These are phyloP conservation scores for Penicillium manginii DNA, from an alignment of 495 filamentous ascomycete genomes.

Conservation along the genomic window DNA sequence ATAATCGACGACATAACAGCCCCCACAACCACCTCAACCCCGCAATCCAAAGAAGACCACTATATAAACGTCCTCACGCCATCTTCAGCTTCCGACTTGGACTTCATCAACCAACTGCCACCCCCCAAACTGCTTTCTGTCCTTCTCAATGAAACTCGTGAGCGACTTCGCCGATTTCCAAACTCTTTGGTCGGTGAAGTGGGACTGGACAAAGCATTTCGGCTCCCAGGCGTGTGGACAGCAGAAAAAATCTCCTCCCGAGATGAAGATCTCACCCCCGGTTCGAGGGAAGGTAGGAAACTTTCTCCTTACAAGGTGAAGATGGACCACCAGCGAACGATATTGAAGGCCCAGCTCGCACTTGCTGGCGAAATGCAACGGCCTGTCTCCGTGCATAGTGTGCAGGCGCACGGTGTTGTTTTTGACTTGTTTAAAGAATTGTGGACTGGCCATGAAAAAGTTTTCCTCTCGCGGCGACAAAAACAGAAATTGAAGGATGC, in stretches of 20 bases:
- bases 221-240: slow-evolving; percentile 71
- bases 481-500: slow-evolving; percentile 46
- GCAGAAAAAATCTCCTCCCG: slow-evolving; percentile 53
- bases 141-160: slow-evolving; percentile 66
- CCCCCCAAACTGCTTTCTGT: slow-evolving; percentile 69
- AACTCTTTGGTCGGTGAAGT: slow-evolving; percentile 83
- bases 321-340: slow-evolving; percentile 72
- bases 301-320: slow-evolving; percentile 77
- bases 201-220: slow-evolving; percentile 83
- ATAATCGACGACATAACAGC: slow-evolving; percentile 66
- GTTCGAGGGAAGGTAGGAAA: slow-evolving; percentile 76
- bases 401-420: slow-evolving; percentile 84
- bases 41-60: slow-evolving; percentile 59
- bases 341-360: slow-evolving; percentile 81
- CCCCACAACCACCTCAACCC: slow-evolving; percentile 13
- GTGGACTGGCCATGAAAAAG: slow-evolving; percentile 83
- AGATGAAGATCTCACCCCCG: slow-evolving; percentile 68
- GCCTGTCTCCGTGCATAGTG: slow-evolving; percentile 86
- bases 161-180: slow-evolving; percentile 64
- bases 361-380: slow-evolving; percentile 82
- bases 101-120: slow-evolving; percentile 70
- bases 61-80: slow-evolving; percentile 72
- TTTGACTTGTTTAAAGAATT: slow-evolving; percentile 73
- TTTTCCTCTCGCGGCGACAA: slow-evolving; percentile 66
- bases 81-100: slow-evolving; percentile 47